phyloP scores from a whole-genome alignment of 192 early-diverging fungal species.

The Blastocladiella britannica region DNA sequence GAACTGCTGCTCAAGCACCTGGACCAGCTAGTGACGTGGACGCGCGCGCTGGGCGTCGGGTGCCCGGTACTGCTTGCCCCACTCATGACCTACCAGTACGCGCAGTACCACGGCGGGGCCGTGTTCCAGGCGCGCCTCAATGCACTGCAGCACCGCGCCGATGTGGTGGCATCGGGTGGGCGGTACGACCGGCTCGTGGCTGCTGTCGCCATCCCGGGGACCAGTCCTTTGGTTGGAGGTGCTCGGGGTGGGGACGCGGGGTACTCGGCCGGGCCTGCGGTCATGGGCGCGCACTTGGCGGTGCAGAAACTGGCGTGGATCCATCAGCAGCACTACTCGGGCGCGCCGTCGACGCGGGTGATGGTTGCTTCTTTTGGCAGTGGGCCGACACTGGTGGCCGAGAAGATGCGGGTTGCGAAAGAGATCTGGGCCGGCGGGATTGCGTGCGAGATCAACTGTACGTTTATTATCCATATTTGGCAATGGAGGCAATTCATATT shows the following conservation, averaged over 20 bases:
- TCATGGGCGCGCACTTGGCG: neutral
- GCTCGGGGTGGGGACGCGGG: too few species aligned
- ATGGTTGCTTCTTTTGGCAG: neutral
- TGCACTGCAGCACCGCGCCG: slow-evolving; percentile 13
- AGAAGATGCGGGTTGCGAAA: neutral
- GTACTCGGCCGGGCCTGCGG: neutral
- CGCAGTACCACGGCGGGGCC: slow-evolving; percentile 31
- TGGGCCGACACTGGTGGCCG: neutral
- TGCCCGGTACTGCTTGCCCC: slow-evolving; percentile 25
- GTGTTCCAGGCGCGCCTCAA: slow-evolving; percentile 39
- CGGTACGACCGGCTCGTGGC: slow-evolving; percentile 42
- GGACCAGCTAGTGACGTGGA: slow-evolving; percentile 7
- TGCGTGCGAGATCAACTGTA: neutral
- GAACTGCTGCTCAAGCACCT: slow-evolving; percentile 11
- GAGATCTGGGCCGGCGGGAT: neutral
- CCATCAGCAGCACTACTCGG: neutral
- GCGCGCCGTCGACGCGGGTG: neutral
- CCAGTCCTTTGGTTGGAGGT: too few species aligned
- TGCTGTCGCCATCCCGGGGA: slow-evolving; percentile 17
- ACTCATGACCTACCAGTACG: slow-evolving; percentile 34
- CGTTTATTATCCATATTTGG: neutral
- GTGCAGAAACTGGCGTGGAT: neutral
- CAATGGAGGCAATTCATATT: too few species aligned
- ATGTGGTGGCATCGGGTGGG: slow-evolving; percentile 47
- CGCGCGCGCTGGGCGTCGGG: slow-evolving; percentile 15